These are phyloP conservation scores for Pichia sp. DNA, from an alignment of 1,139 yeast species.

Conservation along the genomic window DNA sequence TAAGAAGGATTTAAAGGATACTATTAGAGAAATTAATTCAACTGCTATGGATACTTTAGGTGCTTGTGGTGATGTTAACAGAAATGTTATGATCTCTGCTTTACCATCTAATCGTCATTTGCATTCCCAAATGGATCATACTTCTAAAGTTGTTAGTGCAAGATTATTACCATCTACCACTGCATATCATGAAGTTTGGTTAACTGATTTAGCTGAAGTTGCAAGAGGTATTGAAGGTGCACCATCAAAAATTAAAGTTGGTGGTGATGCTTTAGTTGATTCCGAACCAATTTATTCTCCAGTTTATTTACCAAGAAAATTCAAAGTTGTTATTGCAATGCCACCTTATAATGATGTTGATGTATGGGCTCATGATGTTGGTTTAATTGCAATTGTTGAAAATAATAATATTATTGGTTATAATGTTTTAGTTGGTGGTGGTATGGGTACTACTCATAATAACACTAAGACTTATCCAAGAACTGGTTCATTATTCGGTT, in stretches of 20 bases:
- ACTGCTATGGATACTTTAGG: conserved; percentile 90
- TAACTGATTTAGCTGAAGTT: conserved; percentile 68
- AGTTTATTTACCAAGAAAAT: conserved; percentile 89
- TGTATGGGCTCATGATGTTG: conserved; percentile 93
- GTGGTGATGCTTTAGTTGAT: conserved; percentile 81
- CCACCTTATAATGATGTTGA: conserved; percentile 98
- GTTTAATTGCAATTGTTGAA: conserved; percentile 82
- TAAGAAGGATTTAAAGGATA: conserved; percentile 81
- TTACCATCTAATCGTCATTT: conserved; percentile 78
- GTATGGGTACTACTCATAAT: conserved; percentile 98
- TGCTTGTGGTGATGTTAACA: conserved; percentile 97
- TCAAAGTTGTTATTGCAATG: conserved; percentile 88
- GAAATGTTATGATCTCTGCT: conserved; percentile 91
- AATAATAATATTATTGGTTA: conserved; percentile 60
- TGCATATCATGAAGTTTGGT: conserved; percentile 96
- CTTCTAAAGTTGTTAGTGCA: conserved; percentile 67
- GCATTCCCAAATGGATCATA: conserved; percentile 64
- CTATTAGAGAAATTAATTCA: conserved; percentile 89
- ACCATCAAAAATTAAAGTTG: conserved; percentile 75
- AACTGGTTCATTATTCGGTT: conserved; percentile 85
- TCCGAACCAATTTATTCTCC: conserved; percentile 85
- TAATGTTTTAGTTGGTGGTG: conserved; percentile 93
- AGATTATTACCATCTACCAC: conserved; percentile 84
- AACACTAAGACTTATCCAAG: conserved; percentile 96
- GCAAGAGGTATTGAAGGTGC: conserved; percentile 59